Evolutionary conservation across 305 asterid genomes (phyloP).

Genomic region (Caryopteris hybrid): DNA sequence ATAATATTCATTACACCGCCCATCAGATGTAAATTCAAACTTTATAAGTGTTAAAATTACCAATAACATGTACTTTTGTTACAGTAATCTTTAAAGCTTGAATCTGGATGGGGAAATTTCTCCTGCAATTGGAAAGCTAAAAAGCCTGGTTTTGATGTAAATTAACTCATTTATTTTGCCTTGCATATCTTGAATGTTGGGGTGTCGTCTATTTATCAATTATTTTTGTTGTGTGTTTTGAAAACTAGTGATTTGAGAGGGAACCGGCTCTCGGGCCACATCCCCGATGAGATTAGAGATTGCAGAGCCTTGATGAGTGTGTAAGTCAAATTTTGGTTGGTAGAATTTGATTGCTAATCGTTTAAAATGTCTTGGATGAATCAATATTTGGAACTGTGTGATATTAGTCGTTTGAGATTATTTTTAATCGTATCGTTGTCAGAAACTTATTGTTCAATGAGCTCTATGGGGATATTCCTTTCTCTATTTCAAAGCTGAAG

Average conservation of each 20-base stretch:
- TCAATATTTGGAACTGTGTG: too few species aligned
- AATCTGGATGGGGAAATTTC: conserved; percentile 58
- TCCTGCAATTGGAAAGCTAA: conserved; percentile 84
- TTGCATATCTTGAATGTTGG: not conserved
- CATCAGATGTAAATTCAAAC: too few species aligned
- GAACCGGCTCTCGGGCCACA: conserved; percentile 83
- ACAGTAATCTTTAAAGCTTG: conserved; percentile 49
- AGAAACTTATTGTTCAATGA: conserved; percentile 93
- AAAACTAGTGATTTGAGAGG: conserved; percentile 65
- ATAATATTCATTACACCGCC: too few species aligned
- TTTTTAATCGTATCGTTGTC: not conserved
- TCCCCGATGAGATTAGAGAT: conserved; percentile 98
- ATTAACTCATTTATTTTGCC: not conserved
- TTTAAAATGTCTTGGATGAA: too few species aligned
- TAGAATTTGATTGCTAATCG: too few species aligned
- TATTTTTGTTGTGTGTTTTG: not conserved
- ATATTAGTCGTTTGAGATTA: too few species aligned
- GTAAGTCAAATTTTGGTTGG: conserved; percentile 12
- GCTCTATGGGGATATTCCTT: conserved; percentile 91
- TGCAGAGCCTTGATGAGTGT: conserved; percentile 62
- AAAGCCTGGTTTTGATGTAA: conserved; percentile 65
- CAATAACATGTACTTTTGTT: not conserved
- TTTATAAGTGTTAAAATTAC: too few species aligned
- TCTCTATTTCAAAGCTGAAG: conserved; percentile 88
- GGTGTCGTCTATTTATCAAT: not conserved